Evolutionary conservation across 202 grass and related monocot genomes (phyloP).

Genomic region (Carex arenaria): DNA sequence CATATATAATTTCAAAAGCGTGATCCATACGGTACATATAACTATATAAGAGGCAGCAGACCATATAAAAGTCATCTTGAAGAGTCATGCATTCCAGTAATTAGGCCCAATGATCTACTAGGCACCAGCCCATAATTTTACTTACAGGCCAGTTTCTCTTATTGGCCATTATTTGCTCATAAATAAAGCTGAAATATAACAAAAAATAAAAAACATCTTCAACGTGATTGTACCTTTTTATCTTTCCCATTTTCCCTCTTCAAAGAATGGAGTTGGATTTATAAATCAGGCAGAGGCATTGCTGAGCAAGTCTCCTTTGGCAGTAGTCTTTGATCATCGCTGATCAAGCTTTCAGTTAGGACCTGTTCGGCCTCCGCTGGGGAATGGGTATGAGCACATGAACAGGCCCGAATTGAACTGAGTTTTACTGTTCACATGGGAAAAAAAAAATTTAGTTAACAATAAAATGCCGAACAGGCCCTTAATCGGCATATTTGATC

Average conservation of each 20-base stretch:
- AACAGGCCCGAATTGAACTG: too few relatives aligned
- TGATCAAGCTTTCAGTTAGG: background rate
- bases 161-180: background rate
- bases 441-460: too few relatives aligned
- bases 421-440: too few relatives aligned
- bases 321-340: background rate
- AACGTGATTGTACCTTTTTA: background rate
- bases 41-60: too few relatives aligned
- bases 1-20: too few relatives aligned
- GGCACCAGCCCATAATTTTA: too few relatives aligned
- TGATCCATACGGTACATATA: too few relatives aligned
- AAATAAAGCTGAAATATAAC: background rate
- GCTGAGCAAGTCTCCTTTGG: constrained; percentile 22
- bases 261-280: background rate
- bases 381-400: too few relatives aligned
- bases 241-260: background rate
- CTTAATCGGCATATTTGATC: background rate
- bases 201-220: background rate
- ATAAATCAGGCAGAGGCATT: constrained; percentile 6
- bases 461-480: too few relatives aligned
- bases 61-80: too few relatives aligned
- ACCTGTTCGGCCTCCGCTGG: too few relatives aligned
- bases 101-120: background rate
- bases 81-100: background rate
- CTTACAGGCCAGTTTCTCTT: background rate